phyloP scores from a whole-genome alignment of 495 filamentous ascomycete genomes.

The Aspergillus carlsbadensis region DNA sequence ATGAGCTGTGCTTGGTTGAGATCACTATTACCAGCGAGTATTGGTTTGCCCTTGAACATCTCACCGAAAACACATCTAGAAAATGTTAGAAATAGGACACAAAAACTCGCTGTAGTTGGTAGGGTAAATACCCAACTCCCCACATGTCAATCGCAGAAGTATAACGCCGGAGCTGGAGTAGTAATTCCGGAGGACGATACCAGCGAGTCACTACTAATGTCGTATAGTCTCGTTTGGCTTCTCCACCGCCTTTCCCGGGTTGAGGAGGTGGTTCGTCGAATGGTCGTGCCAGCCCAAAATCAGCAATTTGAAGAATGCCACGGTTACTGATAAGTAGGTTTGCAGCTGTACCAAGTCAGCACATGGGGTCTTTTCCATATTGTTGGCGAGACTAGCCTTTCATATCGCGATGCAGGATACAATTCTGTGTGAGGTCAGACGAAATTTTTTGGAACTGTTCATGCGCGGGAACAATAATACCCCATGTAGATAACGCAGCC shows the following conservation, averaged over 20 bases:
- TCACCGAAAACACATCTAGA: slow-evolving; percentile 92
- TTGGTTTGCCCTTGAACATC: slow-evolving; percentile 94
- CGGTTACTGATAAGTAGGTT: slow-evolving; percentile 96
- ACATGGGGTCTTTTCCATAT: not conserved
- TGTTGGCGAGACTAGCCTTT: slow-evolving; percentile 53
- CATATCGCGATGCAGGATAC: slow-evolving; percentile 96
- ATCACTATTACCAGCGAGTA: slow-evolving; percentile 86
- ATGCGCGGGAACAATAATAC: slow-evolving; percentile 31
- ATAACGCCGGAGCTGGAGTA: slow-evolving; percentile 82
- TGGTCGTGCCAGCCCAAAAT: slow-evolving; percentile 92
- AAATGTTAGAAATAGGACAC: slow-evolving; percentile 16
- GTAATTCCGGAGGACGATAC: slow-evolving; percentile 93
- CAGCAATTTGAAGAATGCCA: slow-evolving; percentile 92
- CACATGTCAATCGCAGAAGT: slow-evolving; percentile 97
- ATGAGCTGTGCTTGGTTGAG: slow-evolving; percentile 86
- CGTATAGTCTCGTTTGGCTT: slow-evolving; percentile 88
- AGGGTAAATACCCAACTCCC: slow-evolving; percentile 77
- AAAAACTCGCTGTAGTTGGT: slow-evolving; percentile 18
- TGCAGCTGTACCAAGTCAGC: slow-evolving; percentile 61
- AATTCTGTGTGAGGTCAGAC: slow-evolving; percentile 47
- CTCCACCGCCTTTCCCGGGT: slow-evolving; percentile 76
- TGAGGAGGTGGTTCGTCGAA: slow-evolving; percentile 85
- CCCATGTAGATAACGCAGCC: slow-evolving; percentile 84
- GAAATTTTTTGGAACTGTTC: not conserved
- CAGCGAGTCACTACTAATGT: slow-evolving; percentile 92